Base-by-base conservation (phyloP, 306 rosid genomes). In the Psophocarpus tetragonolobus region DNA sequence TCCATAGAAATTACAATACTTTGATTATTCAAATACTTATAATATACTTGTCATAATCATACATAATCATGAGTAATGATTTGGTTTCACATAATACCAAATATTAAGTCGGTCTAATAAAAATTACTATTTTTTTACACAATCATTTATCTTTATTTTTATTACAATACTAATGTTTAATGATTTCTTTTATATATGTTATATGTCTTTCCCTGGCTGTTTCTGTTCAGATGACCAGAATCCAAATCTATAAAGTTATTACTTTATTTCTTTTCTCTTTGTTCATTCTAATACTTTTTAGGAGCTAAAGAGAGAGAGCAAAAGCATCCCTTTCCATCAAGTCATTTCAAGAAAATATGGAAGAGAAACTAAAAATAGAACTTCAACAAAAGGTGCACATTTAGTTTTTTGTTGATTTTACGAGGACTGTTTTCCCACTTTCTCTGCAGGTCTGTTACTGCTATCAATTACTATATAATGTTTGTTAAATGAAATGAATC, bases 321-420 rank as follows among this genome's bases (percentile, higher is more conserved):
- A 95, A 95, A 88, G 89, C 97, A 77, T 92, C 90, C 71, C 89
- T 85, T 82, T 94, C 97, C 63, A 90, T 91, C 73, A 92, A 83
- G 79, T 87, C 97, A 26, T 89, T 95, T 82, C 84, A 92, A 76
- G 97, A 92, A 81, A 92, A 88, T 79, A 87, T 95, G 91, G 99
- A 92, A 79, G 96, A 90, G 83, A 90, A 88, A 81, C 76, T 84
- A 75, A 88, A 84, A 74, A 82, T 36, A 70, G 97, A 89, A 84
- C 97, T 95, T 80, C 89, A 92, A 77, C 93, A 87, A 63, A 89
- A 92, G 99, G 97, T 91, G 71, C 71, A 42, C 38, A 50, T 77
- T 71, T 74, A 26, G 42, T 61, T 75, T 85, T 69, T 27, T 77
- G 56, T 68, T 71, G 63, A 54, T 58, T 29, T 76, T 84, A 7